phyloP scores from a whole-genome alignment of 108 stramenopile genomes.

The Chaetoceros muelleri region DNA sequence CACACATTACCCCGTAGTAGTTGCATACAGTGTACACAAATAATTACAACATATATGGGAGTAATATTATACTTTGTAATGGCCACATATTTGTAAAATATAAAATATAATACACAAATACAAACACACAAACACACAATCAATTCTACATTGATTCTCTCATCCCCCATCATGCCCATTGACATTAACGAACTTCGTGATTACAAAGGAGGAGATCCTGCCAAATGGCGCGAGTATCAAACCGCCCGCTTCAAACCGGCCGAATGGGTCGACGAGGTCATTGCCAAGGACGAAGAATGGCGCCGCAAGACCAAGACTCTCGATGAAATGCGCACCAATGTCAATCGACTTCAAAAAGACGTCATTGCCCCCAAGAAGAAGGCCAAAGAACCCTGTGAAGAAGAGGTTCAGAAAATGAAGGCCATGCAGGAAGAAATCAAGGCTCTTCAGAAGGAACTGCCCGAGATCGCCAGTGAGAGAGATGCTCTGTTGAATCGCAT shows the following conservation, averaged over 20 bases:
- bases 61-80: no score
- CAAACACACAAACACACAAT: no score
- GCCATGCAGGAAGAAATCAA: constrained; percentile 67
- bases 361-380: constrained; percentile 92
- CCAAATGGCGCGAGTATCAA: constrained; percentile 75
- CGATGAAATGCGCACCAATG: constrained; percentile 68
- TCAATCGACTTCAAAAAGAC: constrained; percentile 84
- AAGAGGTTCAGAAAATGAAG: constrained; percentile 79
- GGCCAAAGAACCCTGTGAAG: constrained; percentile 80
- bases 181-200: constrained; percentile 92
- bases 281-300: constrained; percentile 88
- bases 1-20: no score
- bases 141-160: neutral
- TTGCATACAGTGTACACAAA: no score
- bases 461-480: constrained; percentile 38
- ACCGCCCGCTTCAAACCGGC: constrained; percentile 76
- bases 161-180: constrained; percentile 46
- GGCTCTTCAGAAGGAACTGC: constrained; percentile 53
- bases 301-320: constrained; percentile 61
- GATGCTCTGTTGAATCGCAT: constrained; percentile 75
- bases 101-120: no score
- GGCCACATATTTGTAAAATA: no score
- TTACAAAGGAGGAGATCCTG: constrained; percentile 92
- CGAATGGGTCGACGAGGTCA: constrained; percentile 83
- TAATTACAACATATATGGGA: no score